Evolutionary conservation across 2,329 filamentous ascomycete species (phyloP).

Genomic region (Ampelomyces quisqualis): DNA sequence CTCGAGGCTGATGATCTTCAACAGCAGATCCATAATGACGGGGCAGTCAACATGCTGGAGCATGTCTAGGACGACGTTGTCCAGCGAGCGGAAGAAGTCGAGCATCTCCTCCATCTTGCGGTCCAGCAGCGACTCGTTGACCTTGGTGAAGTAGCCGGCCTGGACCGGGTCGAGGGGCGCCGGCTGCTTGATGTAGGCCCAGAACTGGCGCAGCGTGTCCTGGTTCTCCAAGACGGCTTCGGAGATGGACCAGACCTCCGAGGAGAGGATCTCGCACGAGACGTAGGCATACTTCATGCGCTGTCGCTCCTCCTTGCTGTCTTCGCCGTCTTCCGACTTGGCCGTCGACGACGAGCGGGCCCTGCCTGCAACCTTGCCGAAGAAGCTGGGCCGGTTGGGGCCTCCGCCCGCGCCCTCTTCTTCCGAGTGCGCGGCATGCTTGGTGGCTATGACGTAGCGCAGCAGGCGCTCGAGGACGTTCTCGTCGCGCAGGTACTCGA

Average conservation of each 20-base stretch:
- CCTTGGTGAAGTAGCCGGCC: constrained; percentile 97
- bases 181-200: constrained; percentile 83
- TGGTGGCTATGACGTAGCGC: constrained; percentile 85
- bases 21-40: constrained; percentile 94
- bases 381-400: constrained; percentile 46
- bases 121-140: constrained; percentile 96
- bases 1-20: constrained; percentile 96
- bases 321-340: constrained; percentile 49
- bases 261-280: constrained; percentile 88
- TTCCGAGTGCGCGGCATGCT: constrained; percentile 47
- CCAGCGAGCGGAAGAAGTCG: constrained; percentile 78
- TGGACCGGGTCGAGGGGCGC: constrained; percentile 88
- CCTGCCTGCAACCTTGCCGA: constrained; percentile 47
- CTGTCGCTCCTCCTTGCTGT: constrained; percentile 82
- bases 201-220: constrained; percentile 77
- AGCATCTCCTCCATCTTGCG: constrained; percentile 99
- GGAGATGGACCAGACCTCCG: constrained; percentile 95
- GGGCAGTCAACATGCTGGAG: constrained; percentile 94
- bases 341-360: constrained; percentile 48
- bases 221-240: constrained; percentile 88
- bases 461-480: constrained; percentile 80
- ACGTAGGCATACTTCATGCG: constrained; percentile 93
- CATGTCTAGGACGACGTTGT: constrained; percentile 79
- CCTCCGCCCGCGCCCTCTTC: constrained; percentile 37
- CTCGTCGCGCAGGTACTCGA: constrained; percentile 91